phyloP scores from a whole-genome alignment of 2,329 filamentous ascomycete genomes.

The Fusarium sp. region DNA sequence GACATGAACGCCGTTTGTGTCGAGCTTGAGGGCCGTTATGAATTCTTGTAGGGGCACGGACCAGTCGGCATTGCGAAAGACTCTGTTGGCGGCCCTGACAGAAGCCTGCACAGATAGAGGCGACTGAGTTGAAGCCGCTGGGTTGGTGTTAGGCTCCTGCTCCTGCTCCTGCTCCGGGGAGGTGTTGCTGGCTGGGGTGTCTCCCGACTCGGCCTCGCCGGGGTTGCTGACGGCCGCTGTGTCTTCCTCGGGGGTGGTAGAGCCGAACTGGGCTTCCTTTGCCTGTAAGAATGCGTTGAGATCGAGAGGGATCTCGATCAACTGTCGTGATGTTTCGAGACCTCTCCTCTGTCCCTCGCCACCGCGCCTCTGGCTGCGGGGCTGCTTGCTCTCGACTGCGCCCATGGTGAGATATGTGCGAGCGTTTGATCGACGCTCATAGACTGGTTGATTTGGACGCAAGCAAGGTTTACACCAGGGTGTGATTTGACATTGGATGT shows the following conservation, averaged over 20 bases:
- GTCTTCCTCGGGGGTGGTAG: constrained; percentile 13
- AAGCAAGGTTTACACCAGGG: constrained; percentile 3
- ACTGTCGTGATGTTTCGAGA: constrained; percentile 11
- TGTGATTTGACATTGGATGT: background rate
- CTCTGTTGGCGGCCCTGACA: constrained; percentile 23
- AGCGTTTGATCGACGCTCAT: constrained; percentile 10
- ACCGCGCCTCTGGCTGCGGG: constrained; percentile 11
- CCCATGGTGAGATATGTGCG: constrained; percentile 29
- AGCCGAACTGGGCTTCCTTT: constrained; percentile 21
- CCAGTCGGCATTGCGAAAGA: constrained; percentile 28
- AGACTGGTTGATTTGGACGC: background rate
- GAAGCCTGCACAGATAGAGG: constrained; percentile 24
- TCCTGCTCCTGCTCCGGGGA: constrained; percentile 8
- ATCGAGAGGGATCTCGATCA: constrained; percentile 28
- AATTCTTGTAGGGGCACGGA: constrained; percentile 27
- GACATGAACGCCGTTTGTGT: constrained; percentile 15
- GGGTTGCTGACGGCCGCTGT: background rate
- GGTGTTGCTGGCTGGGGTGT: constrained; percentile 6
- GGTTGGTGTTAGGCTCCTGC: background rate
- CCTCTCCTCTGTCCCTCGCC: constrained; percentile 3
- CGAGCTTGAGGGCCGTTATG: constrained; percentile 24
- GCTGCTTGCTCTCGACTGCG: constrained; percentile 22
- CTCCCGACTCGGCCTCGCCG: constrained; percentile 10
- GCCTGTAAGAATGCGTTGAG: constrained; percentile 15
- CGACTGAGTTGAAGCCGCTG: constrained; percentile 1